Base-by-base conservation (phyloP, 1,139 yeast genomes). In the Yamadazyma oceani region DNA sequence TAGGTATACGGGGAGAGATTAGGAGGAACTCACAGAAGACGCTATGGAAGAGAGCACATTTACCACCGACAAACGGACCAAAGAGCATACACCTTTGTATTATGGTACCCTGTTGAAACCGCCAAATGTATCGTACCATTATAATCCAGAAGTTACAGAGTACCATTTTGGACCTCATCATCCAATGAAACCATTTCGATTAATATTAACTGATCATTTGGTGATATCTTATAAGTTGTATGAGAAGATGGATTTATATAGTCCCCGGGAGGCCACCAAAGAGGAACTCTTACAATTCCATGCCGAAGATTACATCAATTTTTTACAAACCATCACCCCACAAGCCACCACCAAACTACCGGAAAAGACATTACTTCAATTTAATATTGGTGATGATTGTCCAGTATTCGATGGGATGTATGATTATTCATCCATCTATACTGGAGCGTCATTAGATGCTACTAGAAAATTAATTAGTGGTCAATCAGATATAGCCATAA, bases 391-490 rank as follows among this genome's bases (percentile, higher is more conserved):
- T 22, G 97, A 90, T 58, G 98, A 92, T 60, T 89, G 96, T 62
- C 97, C 97, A 3, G 95, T 89, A 13, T 92, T 92, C 60, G 97
- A 92, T 62, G 98, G 98, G 5, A 72, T 92, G 51, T 90, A 87
- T 58, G 98, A 92, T 62, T 92, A 85, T 60, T 89, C 97, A 62
- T 88, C 95, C 31, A 87, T 90, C 40, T 82, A 88, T 30, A 96
- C 97, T 14, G 98, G 98, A 36, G 97, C 97, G 2, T 85, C 96
- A 15, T 84, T 92, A 86, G 98, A 92, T 60, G 97, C 97, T 30
- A 95, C 97, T 1, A 92, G 96, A 5, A 78, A 96, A 44, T 73
- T 92, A 49, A 88, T 89, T 57, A 73, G 95, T 35, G 97, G 96
- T 21, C 88, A 87, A 65, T 87, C 96, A 64, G 97, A 92, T 59